These are phyloP conservation scores for Sporothrix protearum DNA, from an alignment of 2,329 filamentous ascomycete genomes.

Conservation along the genomic window DNA sequence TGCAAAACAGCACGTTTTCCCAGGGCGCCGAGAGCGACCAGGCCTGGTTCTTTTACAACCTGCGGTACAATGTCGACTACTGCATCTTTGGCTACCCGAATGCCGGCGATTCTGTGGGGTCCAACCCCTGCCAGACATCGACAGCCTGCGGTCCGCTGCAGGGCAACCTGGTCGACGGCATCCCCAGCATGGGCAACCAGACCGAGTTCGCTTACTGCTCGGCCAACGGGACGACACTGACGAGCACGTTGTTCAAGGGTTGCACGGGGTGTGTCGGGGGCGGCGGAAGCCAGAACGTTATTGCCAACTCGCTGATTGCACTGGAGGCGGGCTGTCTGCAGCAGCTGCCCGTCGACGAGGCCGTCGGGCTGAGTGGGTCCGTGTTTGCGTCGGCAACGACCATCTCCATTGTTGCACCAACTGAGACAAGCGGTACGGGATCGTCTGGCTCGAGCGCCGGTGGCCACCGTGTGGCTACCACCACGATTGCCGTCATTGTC, in stretches of 20 bases:
- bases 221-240: slow-evolving; percentile 39
- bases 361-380: slow-evolving; percentile 34
- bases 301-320: slow-evolving; percentile 52
- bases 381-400: slow-evolving; percentile 30
- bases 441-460: slow-evolving; percentile 1
- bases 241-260: slow-evolving; percentile 35
- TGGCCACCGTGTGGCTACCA: slow-evolving; percentile 35
- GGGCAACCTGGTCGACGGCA: slow-evolving; percentile 40
- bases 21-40: slow-evolving; percentile 51
- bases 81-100: slow-evolving; percentile 54
- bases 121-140: slow-evolving; percentile 50
- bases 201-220: slow-evolving; percentile 48
- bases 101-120: slow-evolving; percentile 41
- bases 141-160: slow-evolving; percentile 49
- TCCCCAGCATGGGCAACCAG: slow-evolving; percentile 37
- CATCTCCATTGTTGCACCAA: slow-evolving; percentile 39
- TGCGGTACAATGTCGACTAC: slow-evolving; percentile 50
- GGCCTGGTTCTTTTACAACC: slow-evolving; percentile 55
- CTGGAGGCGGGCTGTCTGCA: slow-evolving; percentile 52
- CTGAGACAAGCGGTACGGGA: slow-evolving; percentile 25
- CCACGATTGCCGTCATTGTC: slow-evolving; percentile 45
- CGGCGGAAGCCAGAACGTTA: slow-evolving; percentile 40
- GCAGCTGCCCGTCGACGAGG: slow-evolving; percentile 37
- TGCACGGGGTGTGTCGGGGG: slow-evolving; percentile 48
- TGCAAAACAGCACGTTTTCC: slow-evolving; percentile 50